Evolutionary conservation across 2,329 filamentous ascomycete species (phyloP).

Genomic region (Penicillium brasilianum): DNA sequence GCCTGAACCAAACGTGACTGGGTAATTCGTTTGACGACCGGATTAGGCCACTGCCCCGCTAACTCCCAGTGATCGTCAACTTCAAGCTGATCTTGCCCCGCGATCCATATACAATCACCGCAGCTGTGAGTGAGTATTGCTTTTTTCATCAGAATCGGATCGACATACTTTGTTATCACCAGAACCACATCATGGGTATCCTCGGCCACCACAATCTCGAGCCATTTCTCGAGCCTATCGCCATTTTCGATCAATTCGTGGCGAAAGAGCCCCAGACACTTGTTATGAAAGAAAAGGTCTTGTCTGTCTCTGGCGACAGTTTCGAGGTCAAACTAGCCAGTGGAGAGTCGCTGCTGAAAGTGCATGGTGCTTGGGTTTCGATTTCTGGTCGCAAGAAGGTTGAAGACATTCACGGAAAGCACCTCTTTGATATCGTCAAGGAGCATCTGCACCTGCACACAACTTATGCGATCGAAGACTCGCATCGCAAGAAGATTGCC

Average conservation of each 20-base stretch:
- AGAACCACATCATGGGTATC: conserved; percentile 18
- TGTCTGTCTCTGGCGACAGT: conserved; percentile 67
- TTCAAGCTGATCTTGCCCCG: neutral
- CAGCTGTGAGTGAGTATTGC: neutral
- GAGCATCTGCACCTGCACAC: conserved; percentile 30
- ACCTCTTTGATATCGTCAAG: conserved; percentile 32
- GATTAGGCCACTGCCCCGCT: neutral
- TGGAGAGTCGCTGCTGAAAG: conserved; percentile 60
- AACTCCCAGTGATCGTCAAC: neutral
- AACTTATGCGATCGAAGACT: conserved; percentile 45
- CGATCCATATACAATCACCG: neutral
- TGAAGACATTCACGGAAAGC: conserved; percentile 25
- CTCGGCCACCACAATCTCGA: conserved; percentile 21
- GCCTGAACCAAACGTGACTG: neutral
- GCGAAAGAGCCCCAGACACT: conserved; percentile 48
- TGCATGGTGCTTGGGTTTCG: conserved; percentile 59
- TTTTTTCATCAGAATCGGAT: too few relatives aligned
- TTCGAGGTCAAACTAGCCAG: conserved; percentile 65
- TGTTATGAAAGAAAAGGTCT: conserved; percentile 64
- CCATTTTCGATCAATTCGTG: conserved; percentile 28
- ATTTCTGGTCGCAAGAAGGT: conserved; percentile 32
- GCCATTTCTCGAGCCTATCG: conserved; percentile 26
- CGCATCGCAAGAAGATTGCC: conserved; percentile 55
- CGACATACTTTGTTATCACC: neutral
- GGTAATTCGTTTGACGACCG: neutral